phyloP scores from a whole-genome alignment of 257 asterid species.

The Asclepias syriaca region DNA sequence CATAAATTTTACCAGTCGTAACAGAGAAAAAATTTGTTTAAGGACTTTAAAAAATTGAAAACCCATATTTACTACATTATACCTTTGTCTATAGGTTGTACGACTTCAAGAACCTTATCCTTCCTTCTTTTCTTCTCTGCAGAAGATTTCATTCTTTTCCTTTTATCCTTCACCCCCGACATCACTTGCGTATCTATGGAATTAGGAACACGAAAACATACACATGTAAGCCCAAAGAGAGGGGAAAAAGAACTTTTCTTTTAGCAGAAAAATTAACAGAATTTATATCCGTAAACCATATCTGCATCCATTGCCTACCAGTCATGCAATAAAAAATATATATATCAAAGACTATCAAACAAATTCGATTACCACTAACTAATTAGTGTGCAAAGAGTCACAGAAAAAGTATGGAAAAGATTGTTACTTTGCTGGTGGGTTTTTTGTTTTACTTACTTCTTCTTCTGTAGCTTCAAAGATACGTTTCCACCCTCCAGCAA shows the following conservation, averaged over 20 bases:
- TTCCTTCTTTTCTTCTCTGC: slow-evolving; percentile 16
- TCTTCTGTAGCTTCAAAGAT: no score
- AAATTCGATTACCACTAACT: neutral
- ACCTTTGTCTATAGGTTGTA: slow-evolving; percentile 27
- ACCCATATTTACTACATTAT: neutral
- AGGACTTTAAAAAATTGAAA: neutral
- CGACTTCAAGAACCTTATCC: slow-evolving; percentile 15
- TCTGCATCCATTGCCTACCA: neutral
- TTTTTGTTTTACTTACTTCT: neutral
- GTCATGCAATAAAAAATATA: neutral
- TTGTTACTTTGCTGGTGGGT: neutral
- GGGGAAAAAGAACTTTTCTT: neutral
- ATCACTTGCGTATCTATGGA: neutral
- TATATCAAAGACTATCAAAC: neutral
- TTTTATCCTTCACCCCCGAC: slow-evolving; percentile 14
- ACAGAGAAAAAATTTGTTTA: neutral
- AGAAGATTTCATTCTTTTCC: slow-evolving; percentile 22
- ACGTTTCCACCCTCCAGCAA: no score
- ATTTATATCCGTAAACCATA: neutral
- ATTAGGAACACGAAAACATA: neutral
- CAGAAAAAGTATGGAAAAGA: neutral
- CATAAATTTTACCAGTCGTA: slow-evolving; percentile 19
- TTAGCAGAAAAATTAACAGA: neutral
- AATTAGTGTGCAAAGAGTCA: neutral
- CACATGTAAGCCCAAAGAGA: neutral